Percentiles rank a stretch among this genome's conserved stretches.
Evolutionary conservation across 202 grass and related monocot genomes (phyloP).

Genomic region (Digitaria exilis): DNA sequence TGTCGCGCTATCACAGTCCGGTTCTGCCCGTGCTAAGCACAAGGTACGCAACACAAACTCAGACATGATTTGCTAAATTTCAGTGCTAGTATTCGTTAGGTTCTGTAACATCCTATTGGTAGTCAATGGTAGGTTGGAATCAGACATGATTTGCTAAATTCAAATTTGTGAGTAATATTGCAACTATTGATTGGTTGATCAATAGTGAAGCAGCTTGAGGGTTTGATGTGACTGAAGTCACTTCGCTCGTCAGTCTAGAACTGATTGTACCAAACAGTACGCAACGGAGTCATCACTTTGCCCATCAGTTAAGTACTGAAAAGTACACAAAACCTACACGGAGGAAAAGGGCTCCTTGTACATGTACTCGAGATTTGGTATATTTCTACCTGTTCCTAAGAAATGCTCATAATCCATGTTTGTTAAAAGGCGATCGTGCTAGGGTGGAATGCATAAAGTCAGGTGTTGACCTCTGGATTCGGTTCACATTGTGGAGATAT

Average conservation of each 20-base stretch:
- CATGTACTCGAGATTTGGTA: conserved; percentile 39
- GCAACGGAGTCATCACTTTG: conserved; percentile 2
- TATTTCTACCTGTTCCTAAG: conserved; percentile 31
- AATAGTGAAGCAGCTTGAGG: conserved; percentile 5
- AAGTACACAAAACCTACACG: conserved; percentile 11
- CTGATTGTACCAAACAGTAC: conserved; percentile 19
- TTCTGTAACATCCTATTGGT: neutral
- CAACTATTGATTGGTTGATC: neutral
- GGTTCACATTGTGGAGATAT: conserved; percentile 27
- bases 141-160: neutral
- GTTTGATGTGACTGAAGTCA: conserved; percentile 39
- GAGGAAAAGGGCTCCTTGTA: neutral
- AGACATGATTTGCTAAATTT: neutral
- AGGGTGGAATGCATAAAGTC: conserved; percentile 14
- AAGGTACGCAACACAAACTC: conserved; percentile 53
- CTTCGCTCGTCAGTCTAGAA: neutral
- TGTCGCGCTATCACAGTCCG: conserved; percentile 84
- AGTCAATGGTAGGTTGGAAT: neutral
- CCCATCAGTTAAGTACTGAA: too few species aligned
- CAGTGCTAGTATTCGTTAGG: neutral
- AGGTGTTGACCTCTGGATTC: conserved; percentile 39
- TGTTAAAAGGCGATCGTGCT: neutral
- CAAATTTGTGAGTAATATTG: too few species aligned
- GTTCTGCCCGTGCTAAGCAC: conserved; percentile 85
- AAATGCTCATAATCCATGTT: neutral